Evolutionary conservation across 192 early-diverging fungal genomes (phyloP).

Genomic region (Umbelopsis sp.): DNA sequence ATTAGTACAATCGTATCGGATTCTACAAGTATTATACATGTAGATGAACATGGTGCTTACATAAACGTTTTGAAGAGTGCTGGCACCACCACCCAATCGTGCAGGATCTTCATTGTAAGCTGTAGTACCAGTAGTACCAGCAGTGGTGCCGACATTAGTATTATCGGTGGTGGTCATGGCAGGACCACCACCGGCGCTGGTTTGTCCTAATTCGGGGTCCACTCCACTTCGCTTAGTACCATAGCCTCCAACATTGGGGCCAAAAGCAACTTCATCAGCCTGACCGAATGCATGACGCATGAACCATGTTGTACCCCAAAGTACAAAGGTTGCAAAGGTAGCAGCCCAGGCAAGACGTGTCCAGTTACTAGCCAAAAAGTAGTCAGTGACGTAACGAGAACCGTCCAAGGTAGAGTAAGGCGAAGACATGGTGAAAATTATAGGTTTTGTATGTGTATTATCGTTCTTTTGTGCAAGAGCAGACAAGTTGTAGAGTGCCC

Average conservation of each 20-base stretch:
- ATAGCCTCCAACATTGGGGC: not conserved
- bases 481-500: no score
- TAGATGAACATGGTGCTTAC: not conserved
- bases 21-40: no score
- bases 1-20: not conserved
- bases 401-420: not conserved
- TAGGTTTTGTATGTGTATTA: no score
- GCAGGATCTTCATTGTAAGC: not conserved
- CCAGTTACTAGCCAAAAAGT: slow-evolving; percentile 15
- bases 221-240: not conserved
- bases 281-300: slow-evolving; percentile 25
- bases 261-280: slow-evolving; percentile 7
- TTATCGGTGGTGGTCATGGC: no score
- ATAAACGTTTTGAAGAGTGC: not conserved
- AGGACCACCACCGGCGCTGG: not conserved
- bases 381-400: not conserved
- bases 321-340: slow-evolving; percentile 26
- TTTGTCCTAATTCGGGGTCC: not conserved
- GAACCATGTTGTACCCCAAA: slow-evolving; percentile 34
- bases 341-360: slow-evolving; percentile 33
- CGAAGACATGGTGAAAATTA: not conserved
- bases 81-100: not conserved
- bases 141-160: not conserved
- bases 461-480: no score
- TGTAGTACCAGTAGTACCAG: not conserved